These are phyloP conservation scores for Aspergillus floridensis DNA, from an alignment of 2,329 filamentous ascomycete genomes.

Conservation along the genomic window DNA sequence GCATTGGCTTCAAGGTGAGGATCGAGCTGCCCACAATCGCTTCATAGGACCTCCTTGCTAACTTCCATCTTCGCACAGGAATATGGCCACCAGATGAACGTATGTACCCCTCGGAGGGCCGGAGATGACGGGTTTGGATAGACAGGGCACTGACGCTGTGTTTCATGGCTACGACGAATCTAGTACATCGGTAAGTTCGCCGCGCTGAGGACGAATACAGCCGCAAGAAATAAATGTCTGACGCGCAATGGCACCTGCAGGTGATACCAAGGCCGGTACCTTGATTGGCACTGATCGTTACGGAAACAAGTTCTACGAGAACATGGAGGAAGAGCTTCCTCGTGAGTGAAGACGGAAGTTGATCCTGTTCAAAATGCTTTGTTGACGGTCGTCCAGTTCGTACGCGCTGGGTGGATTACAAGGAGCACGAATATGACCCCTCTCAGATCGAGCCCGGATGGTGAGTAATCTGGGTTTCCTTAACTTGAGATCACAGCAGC, in stretches of 20 bases:
- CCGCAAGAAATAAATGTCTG: constrained; percentile 10
- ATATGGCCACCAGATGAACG: constrained; percentile 90
- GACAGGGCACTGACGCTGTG: constrained; percentile 22
- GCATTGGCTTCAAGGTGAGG: constrained; percentile 78
- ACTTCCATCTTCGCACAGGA: constrained; percentile 58
- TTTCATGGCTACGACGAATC: constrained; percentile 13
- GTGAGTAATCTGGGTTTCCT: constrained; percentile 37
- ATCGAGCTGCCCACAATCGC: constrained; percentile 12
- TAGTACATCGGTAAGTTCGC: constrained; percentile 44
- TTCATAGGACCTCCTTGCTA: constrained; percentile 29
- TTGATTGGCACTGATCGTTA: constrained; percentile 82
- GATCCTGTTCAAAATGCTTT: constrained; percentile 9
- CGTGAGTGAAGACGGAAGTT: constrained; percentile 53
- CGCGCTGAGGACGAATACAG: neutral
- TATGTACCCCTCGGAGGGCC: constrained; percentile 35
- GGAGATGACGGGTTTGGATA: neutral
- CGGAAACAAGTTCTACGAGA: constrained; percentile 98
- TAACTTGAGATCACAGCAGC: neutral
- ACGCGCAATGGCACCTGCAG: constrained; percentile 48
- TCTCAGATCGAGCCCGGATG: constrained; percentile 88
- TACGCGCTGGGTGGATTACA: constrained; percentile 97
- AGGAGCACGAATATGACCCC: constrained; percentile 65
- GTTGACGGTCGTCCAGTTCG: constrained; percentile 59
- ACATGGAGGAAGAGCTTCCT: constrained; percentile 82
- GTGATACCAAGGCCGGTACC: constrained; percentile 92